Base-by-base conservation (phyloP, 2,329 filamentous ascomycete species). In the Escovopsis weberi region DNA sequence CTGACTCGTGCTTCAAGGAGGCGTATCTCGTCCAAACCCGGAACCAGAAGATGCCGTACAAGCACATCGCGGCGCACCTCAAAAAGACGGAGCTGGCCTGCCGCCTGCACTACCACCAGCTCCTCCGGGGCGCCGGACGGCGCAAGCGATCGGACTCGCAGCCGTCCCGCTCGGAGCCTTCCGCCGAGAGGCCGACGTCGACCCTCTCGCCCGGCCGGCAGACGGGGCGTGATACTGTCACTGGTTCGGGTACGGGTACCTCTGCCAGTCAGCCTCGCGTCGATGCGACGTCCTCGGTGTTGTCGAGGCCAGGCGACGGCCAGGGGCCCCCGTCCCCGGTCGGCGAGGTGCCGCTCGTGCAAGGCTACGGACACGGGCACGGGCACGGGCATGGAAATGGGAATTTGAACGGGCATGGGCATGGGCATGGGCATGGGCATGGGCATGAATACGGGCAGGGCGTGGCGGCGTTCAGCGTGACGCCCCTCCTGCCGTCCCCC, bases 41-140 rank as follows among this genome's bases (percentile, higher is more conserved):
- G 45, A 75, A 85, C 55, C 82, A 88, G 55, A 89, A 89, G 65
- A 86, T 89, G 78, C 85, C 85, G 1, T 91, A 91, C 65, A 91
- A 89, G 70, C 83, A 89, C 59, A 91, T 91, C 57, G 85, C 85
- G 45, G 76, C 80, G 45, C 81, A 88, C 53, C 67, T 91, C 51
- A 85, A 87, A 65, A 93, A 91, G 69, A 91, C 85, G 1, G 85
- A 91, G 65, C 70, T 91, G 46, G 85, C 85, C 39, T 93, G 85
- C 65, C 84, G 85, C 48, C 74, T 93, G 48, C 85, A 91, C 63
- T 89, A 85, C 59, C 85, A 93, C 56, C 85, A 91, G 57, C 73
- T 91, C 48, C 86, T 81, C 49, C 84, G 87, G 58, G 83, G 83
- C 45, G 85, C 75, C 66, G 85, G 83, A 64, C 80, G 83, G 53